Evolutionary conservation across 768 basidiomycete species (phyloP).

Genomic region (Auricularia auricula-judae): DNA sequence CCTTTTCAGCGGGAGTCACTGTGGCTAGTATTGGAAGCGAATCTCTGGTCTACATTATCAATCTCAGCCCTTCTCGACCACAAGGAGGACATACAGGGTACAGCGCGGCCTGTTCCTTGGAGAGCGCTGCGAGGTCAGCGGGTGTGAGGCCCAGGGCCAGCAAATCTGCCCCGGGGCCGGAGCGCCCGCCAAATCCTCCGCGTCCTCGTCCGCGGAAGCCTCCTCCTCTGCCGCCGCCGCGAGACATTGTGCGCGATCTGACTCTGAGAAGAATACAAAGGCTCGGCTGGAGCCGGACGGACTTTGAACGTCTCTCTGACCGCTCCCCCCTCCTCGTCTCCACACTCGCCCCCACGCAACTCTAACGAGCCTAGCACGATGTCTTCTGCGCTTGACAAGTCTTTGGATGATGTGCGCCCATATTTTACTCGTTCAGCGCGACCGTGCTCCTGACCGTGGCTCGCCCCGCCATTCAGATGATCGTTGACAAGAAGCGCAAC

Average conservation of each 20-base stretch:
- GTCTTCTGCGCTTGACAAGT: slow-evolving; percentile 54
- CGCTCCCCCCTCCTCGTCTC: slow-evolving; percentile 11
- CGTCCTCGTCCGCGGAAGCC: slow-evolving; percentile 39
- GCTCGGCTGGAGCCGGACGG: not conserved
- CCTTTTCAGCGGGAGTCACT: slow-evolving; percentile 51
- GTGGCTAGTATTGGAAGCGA: slow-evolving; percentile 59
- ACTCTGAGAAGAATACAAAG: not conserved
- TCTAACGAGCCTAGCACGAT: slow-evolving; percentile 1
- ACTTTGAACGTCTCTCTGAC: slow-evolving; percentile 8
- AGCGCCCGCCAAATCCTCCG: slow-evolving; percentile 40
- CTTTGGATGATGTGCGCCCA: slow-evolving; percentile 59
- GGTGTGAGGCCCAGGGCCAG: slow-evolving; percentile 76
- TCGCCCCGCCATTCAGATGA: slow-evolving; percentile 2
- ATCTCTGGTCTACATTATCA: slow-evolving; percentile 43
- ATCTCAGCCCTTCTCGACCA: not conserved
- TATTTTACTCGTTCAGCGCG: not conserved
- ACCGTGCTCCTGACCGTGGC: not conserved
- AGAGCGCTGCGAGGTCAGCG: slow-evolving; percentile 66
- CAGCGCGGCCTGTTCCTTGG: slow-evolving; percentile 62
- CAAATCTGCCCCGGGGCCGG: slow-evolving; percentile 27
- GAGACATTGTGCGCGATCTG: slow-evolving; percentile 28
- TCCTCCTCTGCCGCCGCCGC: slow-evolving; percentile 34
- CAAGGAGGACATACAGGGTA: slow-evolving; percentile 57
- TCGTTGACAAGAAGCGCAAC: slow-evolving; percentile 4
- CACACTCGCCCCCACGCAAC: slow-evolving; percentile 4